These are phyloP conservation scores for Berkeleyomyces basicola DNA, from an alignment of 2,329 filamentous ascomycete species.

Conservation along the genomic window DNA sequence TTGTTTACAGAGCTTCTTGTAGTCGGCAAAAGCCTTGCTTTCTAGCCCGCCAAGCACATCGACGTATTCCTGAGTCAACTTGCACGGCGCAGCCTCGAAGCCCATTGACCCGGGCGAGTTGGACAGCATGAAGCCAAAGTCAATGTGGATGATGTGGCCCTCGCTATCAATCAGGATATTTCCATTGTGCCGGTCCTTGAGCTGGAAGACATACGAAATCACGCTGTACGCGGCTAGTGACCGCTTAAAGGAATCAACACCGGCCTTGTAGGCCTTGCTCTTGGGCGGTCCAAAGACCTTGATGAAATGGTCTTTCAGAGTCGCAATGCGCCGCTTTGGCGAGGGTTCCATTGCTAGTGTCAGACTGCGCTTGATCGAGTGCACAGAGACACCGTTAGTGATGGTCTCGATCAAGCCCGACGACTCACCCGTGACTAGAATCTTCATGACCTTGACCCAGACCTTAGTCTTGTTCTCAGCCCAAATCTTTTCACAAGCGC, in stretches of 20 bases:
- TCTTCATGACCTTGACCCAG: constrained; percentile 83
- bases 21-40: constrained; percentile 54
- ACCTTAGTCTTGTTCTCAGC: constrained; percentile 55
- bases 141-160: constrained; percentile 75
- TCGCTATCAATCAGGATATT: constrained; percentile 76
- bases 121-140: constrained; percentile 81
- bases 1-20: constrained; percentile 65
- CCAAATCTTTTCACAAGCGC: constrained; percentile 70
- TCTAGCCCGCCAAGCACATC: constrained; percentile 63
- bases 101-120: constrained; percentile 73
- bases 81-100: constrained; percentile 76
- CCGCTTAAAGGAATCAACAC: constrained; percentile 62
- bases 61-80: constrained; percentile 72
- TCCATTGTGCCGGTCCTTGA: constrained; percentile 76
- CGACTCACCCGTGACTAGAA: constrained; percentile 69
- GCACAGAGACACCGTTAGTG: constrained; percentile 73
- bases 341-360: constrained; percentile 43
- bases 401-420: constrained; percentile 78
- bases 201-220: constrained; percentile 66
- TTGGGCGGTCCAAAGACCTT: constrained; percentile 61
- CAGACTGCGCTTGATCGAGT: constrained; percentile 67
- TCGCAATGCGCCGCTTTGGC: constrained; percentile 55
- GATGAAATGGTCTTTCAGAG: constrained; percentile 64
- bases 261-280: constrained; percentile 51
- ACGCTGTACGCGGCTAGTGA: constrained; percentile 77